Conservation (phyloP, 2,329 filamentous ascomycete species). For the Aspergillus sp. region DNA sequence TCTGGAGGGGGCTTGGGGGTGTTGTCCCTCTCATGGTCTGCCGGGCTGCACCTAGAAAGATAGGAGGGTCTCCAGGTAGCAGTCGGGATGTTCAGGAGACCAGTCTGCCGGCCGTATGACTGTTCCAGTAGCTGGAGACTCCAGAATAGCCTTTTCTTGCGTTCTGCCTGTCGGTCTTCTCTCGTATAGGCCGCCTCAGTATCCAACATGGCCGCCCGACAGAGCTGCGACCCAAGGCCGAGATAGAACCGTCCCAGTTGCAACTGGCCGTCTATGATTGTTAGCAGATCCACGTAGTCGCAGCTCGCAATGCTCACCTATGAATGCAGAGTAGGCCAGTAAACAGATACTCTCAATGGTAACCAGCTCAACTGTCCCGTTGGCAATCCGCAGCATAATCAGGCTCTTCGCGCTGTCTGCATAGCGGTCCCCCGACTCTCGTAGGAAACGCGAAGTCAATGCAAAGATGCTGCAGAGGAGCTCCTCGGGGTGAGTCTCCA, state of each 20-base stretch:
- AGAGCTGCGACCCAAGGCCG: conserved; percentile 52
- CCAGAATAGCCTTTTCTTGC: conserved; percentile 54
- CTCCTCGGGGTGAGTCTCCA: conserved; percentile 31
- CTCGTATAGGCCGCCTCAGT: conserved; percentile 40
- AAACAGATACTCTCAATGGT: conserved; percentile 55
- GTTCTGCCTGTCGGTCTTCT: conserved; percentile 39
- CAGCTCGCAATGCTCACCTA: conserved; percentile 36
- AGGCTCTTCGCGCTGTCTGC: conserved; percentile 37
- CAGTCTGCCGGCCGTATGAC: conserved; percentile 50
- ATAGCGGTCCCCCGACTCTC: conserved; percentile 34
- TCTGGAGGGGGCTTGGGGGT: conserved; percentile 43
- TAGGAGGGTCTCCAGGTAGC: conserved; percentile 43
- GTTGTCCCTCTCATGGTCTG: conserved; percentile 22
- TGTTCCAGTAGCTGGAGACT: conserved; percentile 53
- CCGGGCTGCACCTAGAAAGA: conserved; percentile 16
- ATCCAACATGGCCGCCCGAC: conserved; percentile 52
- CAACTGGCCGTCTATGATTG: conserved; percentile 46
- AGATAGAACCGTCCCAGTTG: conserved; percentile 53
- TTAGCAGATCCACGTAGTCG: too few relatives aligned
- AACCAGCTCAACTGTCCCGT: conserved; percentile 50
- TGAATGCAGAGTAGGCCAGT: conserved; percentile 51
- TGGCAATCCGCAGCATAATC: conserved; percentile 52
- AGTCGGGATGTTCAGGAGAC: conserved; percentile 43
- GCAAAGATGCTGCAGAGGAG: conserved; percentile 35
- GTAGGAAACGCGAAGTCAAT: conserved; percentile 32